A percentile compares a stretch with the other conserved stretches of the same genome.
Evolutionary conservation across 2,329 filamentous ascomycete species (phyloP).

Genomic region (Pestalotiopsis fici): DNA sequence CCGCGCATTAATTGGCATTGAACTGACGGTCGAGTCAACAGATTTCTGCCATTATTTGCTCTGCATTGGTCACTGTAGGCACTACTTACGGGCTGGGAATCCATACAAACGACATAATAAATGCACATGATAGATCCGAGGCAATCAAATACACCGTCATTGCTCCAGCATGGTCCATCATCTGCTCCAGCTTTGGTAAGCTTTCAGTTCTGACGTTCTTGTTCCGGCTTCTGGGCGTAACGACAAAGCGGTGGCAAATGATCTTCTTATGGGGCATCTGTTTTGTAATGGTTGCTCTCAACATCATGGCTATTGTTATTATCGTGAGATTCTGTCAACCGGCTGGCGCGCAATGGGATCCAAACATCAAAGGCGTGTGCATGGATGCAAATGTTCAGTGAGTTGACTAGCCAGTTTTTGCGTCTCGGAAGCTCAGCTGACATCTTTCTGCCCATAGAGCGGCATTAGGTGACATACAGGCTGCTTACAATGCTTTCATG

Average conservation of each 20-base stretch:
- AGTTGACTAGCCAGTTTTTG: background rate
- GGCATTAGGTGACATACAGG: background rate
- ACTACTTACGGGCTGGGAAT: background rate
- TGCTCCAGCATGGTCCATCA: constrained; percentile 10
- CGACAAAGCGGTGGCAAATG: constrained; percentile 3
- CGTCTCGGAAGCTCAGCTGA: background rate
- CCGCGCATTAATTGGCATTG: too few relatives aligned
- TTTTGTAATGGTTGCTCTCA: constrained; percentile 2
- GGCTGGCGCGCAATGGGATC: constrained; percentile 4
- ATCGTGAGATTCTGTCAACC: constrained; percentile 8
- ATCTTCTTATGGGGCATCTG: constrained; percentile 10
- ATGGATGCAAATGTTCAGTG: background rate
- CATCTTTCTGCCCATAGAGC: background rate
- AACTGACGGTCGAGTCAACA: too few relatives aligned
- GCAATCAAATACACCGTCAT: constrained; percentile 12
- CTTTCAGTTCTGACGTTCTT: constrained; percentile 13
- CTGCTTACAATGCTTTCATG: constrained; percentile 12
- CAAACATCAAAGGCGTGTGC: background rate
- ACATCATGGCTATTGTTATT: constrained; percentile 9
- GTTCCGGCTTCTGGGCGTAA: constrained; percentile 8
- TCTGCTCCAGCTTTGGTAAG: constrained; percentile 8
- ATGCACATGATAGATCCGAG: background rate
- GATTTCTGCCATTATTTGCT: background rate
- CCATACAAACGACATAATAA: background rate
- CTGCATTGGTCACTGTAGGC: background rate